Conservation (phyloP, 305 asterid genomes). For the Salvia sclarea region DNA sequence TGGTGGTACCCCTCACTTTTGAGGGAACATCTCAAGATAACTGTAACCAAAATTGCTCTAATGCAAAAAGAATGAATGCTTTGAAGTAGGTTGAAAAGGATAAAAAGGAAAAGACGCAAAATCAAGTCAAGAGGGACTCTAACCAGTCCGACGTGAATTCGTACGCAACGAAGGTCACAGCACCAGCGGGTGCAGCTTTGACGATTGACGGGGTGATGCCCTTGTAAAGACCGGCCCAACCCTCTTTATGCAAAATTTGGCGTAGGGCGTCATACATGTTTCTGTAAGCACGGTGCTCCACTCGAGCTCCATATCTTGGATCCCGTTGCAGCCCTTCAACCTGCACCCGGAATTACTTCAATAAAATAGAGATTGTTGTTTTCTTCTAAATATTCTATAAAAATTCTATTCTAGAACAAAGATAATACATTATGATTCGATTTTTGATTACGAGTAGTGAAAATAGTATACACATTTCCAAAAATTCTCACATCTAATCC, state of each 20-base stretch:
- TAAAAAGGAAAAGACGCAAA: not conserved
- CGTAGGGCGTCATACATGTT: slow-evolving; percentile 69
- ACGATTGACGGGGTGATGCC: slow-evolving; percentile 87
- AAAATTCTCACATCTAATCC: too few species aligned
- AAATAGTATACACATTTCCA: too few species aligned
- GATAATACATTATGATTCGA: too few species aligned
- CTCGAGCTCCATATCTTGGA: slow-evolving; percentile 86
- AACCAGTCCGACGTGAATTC: slow-evolving; percentile 80
- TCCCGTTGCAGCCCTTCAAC: slow-evolving; percentile 83
- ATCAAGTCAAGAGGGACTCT: slow-evolving; percentile 58
- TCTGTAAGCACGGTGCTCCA: slow-evolving; percentile 64
- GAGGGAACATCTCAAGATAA: slow-evolving; percentile 17
- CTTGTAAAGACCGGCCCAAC: slow-evolving; percentile 82
- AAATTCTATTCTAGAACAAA: too few species aligned
- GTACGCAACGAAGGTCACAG: slow-evolving; percentile 87
- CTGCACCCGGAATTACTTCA: slow-evolving; percentile 35
- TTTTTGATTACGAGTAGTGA: too few species aligned
- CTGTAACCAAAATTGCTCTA: not conserved
- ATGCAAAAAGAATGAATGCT: slow-evolving; percentile 31
- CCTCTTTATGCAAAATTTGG: slow-evolving; percentile 56
- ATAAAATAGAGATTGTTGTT: not conserved
- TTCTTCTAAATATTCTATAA: too few species aligned
- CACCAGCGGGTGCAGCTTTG: slow-evolving; percentile 97
- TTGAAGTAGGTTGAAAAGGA: slow-evolving; percentile 15
- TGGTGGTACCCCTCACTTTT: slow-evolving; percentile 11